These are phyloP conservation scores for Globisporangium middletonii DNA, from an alignment of 352 stramenopile genomes.

Conservation along the genomic window DNA sequence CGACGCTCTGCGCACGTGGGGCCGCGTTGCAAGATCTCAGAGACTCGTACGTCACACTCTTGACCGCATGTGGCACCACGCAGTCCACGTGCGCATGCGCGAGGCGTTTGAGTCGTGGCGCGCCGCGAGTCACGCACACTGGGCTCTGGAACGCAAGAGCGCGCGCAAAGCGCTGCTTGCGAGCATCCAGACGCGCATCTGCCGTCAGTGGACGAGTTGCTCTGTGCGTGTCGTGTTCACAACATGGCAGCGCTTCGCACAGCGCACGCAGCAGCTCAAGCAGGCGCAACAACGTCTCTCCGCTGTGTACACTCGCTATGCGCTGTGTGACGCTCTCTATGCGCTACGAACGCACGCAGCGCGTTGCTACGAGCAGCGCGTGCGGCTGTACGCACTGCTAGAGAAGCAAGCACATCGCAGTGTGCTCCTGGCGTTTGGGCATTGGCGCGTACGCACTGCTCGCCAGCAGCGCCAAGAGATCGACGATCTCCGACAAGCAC, in stretches of 20 bases:
- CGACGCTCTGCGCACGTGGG: conserved; percentile 20
- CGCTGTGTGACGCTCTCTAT: not conserved
- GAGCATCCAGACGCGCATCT: conserved; percentile 31
- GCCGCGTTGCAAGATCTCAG: conserved; percentile 12
- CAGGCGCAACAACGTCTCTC: conserved; percentile 16
- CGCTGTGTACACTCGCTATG: not conserved
- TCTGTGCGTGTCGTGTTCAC: conserved; percentile 18
- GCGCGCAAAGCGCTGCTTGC: conserved; percentile 22
- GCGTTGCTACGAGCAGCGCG: not conserved
- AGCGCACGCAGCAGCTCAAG: conserved; percentile 2
- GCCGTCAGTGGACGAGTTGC: conserved; percentile 26
- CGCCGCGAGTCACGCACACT: conserved; percentile 2
- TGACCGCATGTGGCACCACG: conserved; percentile 29
- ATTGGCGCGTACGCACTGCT: not conserved
- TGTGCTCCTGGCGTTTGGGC: not conserved
- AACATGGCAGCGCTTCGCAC: conserved; percentile 20
- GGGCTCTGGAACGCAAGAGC: conserved; percentile 9
- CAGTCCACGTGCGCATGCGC: conserved; percentile 27
- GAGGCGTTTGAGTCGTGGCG: conserved; percentile 33
- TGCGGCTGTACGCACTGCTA: not conserved
- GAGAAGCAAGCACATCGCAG: not conserved
- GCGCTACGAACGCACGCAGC: not conserved
- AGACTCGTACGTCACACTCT: conserved; percentile 27
- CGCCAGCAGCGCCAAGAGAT: not conserved
- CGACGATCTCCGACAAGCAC: not conserved